Percentiles rank a stretch among this genome's conserved stretches.
phyloP scores from a whole-genome alignment of 768 basidiomycete species.

The Naganishia vaughanmartiniae region DNA sequence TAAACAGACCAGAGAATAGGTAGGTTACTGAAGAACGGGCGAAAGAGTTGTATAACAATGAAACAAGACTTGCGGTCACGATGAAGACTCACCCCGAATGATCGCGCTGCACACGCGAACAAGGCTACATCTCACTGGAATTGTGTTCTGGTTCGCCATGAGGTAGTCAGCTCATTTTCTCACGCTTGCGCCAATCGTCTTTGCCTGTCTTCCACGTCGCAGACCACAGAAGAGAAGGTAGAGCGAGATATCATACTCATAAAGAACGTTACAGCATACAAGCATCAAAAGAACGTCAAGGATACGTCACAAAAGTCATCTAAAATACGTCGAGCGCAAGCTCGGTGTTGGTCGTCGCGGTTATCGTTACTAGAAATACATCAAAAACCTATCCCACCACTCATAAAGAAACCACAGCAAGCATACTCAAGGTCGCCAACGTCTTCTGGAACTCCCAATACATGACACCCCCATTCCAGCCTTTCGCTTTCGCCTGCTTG shows the following conservation, averaged over 20 bases:
- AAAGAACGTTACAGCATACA: slow-evolving; percentile 2
- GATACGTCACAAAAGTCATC: neutral
- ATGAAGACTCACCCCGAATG: too few species aligned
- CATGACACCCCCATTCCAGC: slow-evolving; percentile 60
- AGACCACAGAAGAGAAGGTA: too few species aligned
- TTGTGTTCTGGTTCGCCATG: too few species aligned
- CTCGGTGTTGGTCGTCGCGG: neutral
- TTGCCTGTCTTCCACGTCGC: too few species aligned
- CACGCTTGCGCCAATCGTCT: too few species aligned
- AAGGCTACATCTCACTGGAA: too few species aligned
- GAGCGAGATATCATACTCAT: neutral
- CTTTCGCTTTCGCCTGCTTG: slow-evolving; percentile 60
- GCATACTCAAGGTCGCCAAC: slow-evolving; percentile 13
- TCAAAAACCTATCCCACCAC: neutral
- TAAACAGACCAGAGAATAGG: neutral
- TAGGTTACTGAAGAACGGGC: neutral
- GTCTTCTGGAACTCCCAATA: slow-evolving; percentile 49
- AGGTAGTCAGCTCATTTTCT: too few species aligned
- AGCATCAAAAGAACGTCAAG: neutral
- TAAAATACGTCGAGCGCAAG: too few species aligned
- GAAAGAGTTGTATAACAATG: neutral
- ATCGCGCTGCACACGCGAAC: too few species aligned
- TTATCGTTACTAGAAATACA: neutral
- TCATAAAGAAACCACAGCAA: slow-evolving; percentile 1
- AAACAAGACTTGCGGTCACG: too few species aligned